phyloP scores from a whole-genome alignment of 108 stramenopile species.

The Cyclotella sp. region DNA sequence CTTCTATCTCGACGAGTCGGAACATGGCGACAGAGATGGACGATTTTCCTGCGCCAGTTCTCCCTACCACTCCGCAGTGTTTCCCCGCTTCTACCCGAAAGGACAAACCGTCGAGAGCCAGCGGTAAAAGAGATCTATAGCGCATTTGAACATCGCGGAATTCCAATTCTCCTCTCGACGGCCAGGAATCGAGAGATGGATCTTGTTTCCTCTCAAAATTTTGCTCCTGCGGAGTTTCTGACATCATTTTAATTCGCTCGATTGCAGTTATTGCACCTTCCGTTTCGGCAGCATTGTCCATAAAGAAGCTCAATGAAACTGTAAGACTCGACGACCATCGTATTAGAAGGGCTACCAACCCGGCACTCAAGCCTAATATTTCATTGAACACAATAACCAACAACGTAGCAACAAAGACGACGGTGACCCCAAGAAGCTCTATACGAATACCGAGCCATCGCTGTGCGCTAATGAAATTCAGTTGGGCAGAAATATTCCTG shows the following conservation, averaged over 20 bases:
- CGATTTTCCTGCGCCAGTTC: slow-evolving; percentile 78
- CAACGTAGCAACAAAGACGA: slow-evolving; percentile 66
- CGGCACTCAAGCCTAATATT: slow-evolving; percentile 55
- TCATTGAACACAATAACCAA: slow-evolving; percentile 72
- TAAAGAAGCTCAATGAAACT: slow-evolving; percentile 78
- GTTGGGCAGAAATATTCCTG: slow-evolving; percentile 62
- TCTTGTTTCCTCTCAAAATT: slow-evolving; percentile 39
- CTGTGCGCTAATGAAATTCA: slow-evolving; percentile 84
- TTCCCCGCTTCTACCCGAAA: slow-evolving; percentile 74
- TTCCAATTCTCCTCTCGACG: slow-evolving; percentile 61
- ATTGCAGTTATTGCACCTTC: slow-evolving; percentile 88
- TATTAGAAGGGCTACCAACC: slow-evolving; percentile 79
- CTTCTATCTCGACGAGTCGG: slow-evolving; percentile 84
- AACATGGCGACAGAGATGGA: slow-evolving; percentile 73
- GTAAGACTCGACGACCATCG: slow-evolving; percentile 83
- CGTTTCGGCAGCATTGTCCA: slow-evolving; percentile 70
- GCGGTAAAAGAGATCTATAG: slow-evolving; percentile 75
- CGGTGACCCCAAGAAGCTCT: slow-evolving; percentile 76
- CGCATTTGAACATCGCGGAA: slow-evolving; percentile 78
- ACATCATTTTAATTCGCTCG: slow-evolving; percentile 82
- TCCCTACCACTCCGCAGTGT: slow-evolving; percentile 75
- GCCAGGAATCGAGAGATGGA: slow-evolving; percentile 67
- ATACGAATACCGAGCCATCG: slow-evolving; percentile 80
- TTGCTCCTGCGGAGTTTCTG: slow-evolving; percentile 68
- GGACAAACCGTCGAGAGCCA: slow-evolving; percentile 76